Base-by-base conservation (phyloP, 192 early-diverging fungal genomes). In the Ramicandelaber brevisporus region DNA sequence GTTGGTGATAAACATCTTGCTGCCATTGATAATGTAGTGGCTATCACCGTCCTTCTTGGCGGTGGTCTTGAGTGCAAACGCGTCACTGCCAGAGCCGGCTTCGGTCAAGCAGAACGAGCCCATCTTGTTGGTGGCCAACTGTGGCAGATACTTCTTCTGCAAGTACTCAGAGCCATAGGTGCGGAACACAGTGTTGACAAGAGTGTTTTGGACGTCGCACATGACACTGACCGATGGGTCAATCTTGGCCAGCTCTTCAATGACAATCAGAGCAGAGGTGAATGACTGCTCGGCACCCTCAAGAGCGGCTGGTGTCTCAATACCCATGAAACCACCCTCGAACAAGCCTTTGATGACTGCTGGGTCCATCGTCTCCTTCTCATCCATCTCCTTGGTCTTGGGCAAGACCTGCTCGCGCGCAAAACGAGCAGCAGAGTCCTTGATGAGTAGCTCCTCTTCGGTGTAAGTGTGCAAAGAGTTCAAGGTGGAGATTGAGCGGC, bases 171-270 rank as follows among this genome's bases (percentile, higher is more conserved):
- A 68, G 12, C 44, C 90, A 53, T 84, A 82, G 29, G 79, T 73
- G 40, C 68, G 60, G 53, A 97, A 69, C 30, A 89, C 40, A 20
- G 90, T 97, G 60, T 81, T 78, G 36, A 93, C 87, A 13, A 97
- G 61, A 2, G 90, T 97, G 57, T 97, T 97, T 59, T 97, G 75
- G 27, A 93, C 86, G 57, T 97, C 92, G 44, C 84, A 87, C 32
- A 78, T 38, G 9, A 85, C 84, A 42, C 63, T 65, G 37, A 97
- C 57, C 14, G 86, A 80, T 3, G 92, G 79, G 48, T 97, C 92
- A 18, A 96, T 59, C 57, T 85, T 88, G 52, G 90, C 80, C 21
- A 92, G 65, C 48, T 93, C 85, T 45, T 93, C 88, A 36, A 93
- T 63, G 13, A 65, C 76, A 17, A 85, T 41, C 22, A 86, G 75